Percentiles rank a stretch among this genome's conserved stretches.
phyloP scores from a whole-genome alignment of 2,329 filamentous ascomycete genomes.

The Aspergillus felis region DNA sequence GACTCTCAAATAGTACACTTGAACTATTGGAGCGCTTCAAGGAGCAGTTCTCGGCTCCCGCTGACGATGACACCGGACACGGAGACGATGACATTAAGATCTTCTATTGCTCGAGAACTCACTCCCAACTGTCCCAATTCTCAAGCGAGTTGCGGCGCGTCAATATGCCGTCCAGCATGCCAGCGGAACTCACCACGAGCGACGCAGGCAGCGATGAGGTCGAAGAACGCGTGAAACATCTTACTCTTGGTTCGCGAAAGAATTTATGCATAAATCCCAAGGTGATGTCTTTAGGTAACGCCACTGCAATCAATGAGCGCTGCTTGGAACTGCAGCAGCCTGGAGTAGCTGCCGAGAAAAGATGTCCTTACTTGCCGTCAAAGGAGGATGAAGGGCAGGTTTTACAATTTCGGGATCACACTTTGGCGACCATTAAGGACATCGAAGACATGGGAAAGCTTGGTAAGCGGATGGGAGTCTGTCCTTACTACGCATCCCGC shows the following conservation, averaged over 20 bases:
- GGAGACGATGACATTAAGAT: constrained; percentile 68
- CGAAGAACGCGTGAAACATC: constrained; percentile 67
- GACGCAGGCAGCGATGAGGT: constrained; percentile 24
- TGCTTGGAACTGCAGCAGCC: constrained; percentile 87
- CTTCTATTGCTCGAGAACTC: constrained; percentile 87
- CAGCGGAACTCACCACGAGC: constrained; percentile 34
- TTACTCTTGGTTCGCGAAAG: constrained; percentile 81
- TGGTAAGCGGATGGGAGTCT: constrained; percentile 75
- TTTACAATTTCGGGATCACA: constrained; percentile 78
- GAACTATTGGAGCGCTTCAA: constrained; percentile 67
- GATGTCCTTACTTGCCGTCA: constrained; percentile 73
- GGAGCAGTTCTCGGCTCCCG: constrained; percentile 33
- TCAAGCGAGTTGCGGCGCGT: constrained; percentile 76
- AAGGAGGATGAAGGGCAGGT: constrained; percentile 69
- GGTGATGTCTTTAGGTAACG: constrained; percentile 64
- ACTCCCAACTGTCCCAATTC: constrained; percentile 88
- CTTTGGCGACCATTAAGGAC: constrained; percentile 79
- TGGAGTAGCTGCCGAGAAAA: constrained; percentile 56
- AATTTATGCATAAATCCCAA: constrained; percentile 84
- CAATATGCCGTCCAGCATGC: constrained; percentile 68
- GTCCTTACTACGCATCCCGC: constrained; percentile 94
- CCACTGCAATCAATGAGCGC: constrained; percentile 85
- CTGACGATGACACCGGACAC: constrained; percentile 43
- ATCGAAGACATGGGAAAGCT: constrained; percentile 84
- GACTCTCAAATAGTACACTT: constrained; percentile 70